Percentiles rank a stretch among this genome's conserved stretches.
Evolutionary conservation across 257 asterid species (phyloP).

Genomic region (Plantago ovata): DNA sequence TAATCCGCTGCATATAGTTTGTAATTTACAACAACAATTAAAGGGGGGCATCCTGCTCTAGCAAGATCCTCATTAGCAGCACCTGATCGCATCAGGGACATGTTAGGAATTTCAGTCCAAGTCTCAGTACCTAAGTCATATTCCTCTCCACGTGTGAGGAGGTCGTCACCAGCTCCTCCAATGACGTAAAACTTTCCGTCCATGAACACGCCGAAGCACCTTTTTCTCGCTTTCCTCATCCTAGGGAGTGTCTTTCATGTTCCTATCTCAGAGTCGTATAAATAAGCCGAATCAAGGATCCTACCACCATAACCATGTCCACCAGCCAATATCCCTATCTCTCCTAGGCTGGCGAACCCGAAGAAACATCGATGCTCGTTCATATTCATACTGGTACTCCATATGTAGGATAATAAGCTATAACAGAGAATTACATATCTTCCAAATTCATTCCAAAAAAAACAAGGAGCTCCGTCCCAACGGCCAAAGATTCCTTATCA

Average conservation of each 20-base stretch:
- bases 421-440: constrained; percentile 70
- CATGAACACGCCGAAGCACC: constrained; percentile 78
- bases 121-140: constrained; percentile 45
- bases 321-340: constrained; percentile 75
- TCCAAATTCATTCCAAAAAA: constrained; percentile 68
- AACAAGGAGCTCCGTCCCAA: constrained; percentile 94
- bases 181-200: constrained; percentile 64
- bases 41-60: constrained; percentile 67
- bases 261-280: constrained; percentile 54
- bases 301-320: constrained; percentile 58
- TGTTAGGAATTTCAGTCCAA: constrained; percentile 63
- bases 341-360: constrained; percentile 76
- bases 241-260: constrained; percentile 59
- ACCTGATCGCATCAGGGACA: constrained; percentile 52
- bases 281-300: constrained; percentile 59
- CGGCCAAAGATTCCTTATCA: constrained; percentile 92
- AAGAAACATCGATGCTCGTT: constrained; percentile 76
- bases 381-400: constrained; percentile 93
- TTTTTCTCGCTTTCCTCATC: constrained; percentile 68
- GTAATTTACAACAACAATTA: constrained; percentile 77
- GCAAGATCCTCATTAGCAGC: constrained; percentile 36
- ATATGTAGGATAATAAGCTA: constrained; percentile 71
- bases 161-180: constrained; percentile 69
- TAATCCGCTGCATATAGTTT: constrained; percentile 75
- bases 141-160: constrained; percentile 68